Evolutionary conservation across 176 grass and related monocot species (phyloP).

Genomic region (Musa troglodytarum): DNA sequence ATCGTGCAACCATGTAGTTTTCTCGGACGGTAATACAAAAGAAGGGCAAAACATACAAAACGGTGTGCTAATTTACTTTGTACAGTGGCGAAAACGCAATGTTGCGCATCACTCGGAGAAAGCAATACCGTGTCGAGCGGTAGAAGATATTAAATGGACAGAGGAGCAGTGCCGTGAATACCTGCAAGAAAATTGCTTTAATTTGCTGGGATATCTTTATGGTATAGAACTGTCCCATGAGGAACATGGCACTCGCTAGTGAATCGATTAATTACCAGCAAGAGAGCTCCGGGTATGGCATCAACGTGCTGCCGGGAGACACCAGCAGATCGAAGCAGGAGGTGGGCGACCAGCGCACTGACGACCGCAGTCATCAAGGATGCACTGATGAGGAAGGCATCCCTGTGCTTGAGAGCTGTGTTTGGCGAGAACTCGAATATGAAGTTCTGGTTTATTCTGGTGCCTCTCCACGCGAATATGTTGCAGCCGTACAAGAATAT

Average conservation of each 20-base stretch:
- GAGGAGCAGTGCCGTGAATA: conserved; percentile 42
- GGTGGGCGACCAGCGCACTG: conserved; percentile 48
- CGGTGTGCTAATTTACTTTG: conserved; percentile 32
- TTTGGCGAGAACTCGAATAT: conserved; percentile 65
- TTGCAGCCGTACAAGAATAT: conserved; percentile 92
- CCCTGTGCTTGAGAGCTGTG: conserved; percentile 65
- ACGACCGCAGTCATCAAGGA: conserved; percentile 76
- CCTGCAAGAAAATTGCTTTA: conserved; percentile 20
- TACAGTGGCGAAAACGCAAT: conserved; percentile 82
- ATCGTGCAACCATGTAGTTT: no score
- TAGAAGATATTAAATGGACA: conserved; percentile 88
- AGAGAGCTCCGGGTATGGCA: conserved; percentile 52
- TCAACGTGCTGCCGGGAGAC: conserved; percentile 34
- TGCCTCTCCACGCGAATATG: conserved; percentile 72
- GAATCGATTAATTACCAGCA: conserved; percentile 38
- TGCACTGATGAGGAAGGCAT: conserved; percentile 76
- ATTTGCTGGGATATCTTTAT: not conserved
- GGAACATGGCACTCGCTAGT: not conserved
- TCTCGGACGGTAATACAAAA: no score
- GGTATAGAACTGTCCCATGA: not conserved
- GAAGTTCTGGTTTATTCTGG: conserved; percentile 81
- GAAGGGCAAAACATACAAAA: not conserved
- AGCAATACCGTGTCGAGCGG: conserved; percentile 68
- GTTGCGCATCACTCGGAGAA: conserved; percentile 77
- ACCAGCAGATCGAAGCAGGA: conserved; percentile 49